phyloP scores from a whole-genome alignment of 495 filamentous ascomycete species.

The Penicillium pulvis region DNA sequence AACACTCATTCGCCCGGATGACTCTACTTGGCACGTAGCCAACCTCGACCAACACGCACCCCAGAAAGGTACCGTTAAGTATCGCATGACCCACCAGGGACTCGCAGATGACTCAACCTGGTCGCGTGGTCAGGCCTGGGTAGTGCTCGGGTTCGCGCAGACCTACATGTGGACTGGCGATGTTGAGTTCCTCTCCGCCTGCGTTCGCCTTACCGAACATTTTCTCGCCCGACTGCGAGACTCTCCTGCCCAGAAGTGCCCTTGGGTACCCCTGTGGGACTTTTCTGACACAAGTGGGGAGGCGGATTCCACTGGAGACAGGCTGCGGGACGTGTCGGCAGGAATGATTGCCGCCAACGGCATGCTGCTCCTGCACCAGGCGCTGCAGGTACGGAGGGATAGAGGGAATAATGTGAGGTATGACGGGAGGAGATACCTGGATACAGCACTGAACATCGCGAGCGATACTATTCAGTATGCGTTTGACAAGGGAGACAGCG shows the following conservation, averaged over 20 bases:
- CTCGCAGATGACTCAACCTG: slow-evolving; percentile 43
- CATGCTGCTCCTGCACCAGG: slow-evolving; percentile 30
- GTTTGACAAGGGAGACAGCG: neutral
- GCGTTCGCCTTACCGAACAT: slow-evolving; percentile 28
- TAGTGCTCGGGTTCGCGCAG: slow-evolving; percentile 46
- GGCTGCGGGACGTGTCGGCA: slow-evolving; percentile 42
- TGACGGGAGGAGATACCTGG: slow-evolving; percentile 2
- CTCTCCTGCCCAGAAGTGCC: neutral
- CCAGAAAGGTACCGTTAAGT: too few relatives aligned
- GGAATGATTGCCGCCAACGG: slow-evolving; percentile 47
- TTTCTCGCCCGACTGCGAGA: slow-evolving; percentile 29
- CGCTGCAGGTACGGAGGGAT: too few relatives aligned
- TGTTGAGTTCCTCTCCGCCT: slow-evolving; percentile 36
- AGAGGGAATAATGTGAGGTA: neutral
- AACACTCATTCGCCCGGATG: too few relatives aligned
- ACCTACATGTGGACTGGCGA: slow-evolving; percentile 47
- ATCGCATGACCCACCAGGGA: slow-evolving; percentile 35
- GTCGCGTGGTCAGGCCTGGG: slow-evolving; percentile 51
- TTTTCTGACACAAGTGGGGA: slow-evolving; percentile 36
- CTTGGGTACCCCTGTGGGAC: slow-evolving; percentile 42
- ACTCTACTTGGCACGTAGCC: slow-evolving; percentile 37
- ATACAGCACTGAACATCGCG: neutral
- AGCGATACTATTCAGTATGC: neutral
- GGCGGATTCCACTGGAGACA: neutral
- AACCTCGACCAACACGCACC: slow-evolving; percentile 30